Evolutionary conservation across 306 rosid genomes (phyloP).

Genomic region (Sesbania bispinosa): DNA sequence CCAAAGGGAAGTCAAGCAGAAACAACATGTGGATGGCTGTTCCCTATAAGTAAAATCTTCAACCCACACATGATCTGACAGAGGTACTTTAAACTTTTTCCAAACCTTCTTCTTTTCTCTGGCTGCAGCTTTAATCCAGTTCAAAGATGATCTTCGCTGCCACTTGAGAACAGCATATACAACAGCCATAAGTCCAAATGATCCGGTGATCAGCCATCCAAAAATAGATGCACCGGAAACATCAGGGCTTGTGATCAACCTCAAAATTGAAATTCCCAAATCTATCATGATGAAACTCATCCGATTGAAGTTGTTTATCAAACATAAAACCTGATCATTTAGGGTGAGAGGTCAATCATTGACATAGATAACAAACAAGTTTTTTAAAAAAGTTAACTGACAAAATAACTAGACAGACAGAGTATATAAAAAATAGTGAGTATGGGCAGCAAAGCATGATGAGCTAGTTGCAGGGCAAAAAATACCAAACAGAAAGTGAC

Average conservation of each 20-base stretch:
- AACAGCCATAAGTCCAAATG: constrained; percentile 57
- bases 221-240: constrained; percentile 43
- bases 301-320: constrained; percentile 15
- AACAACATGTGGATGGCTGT: constrained; percentile 70
- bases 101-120: constrained; percentile 68
- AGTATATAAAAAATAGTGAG: neutral
- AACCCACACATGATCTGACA: constrained; percentile 61
- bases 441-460: constrained; percentile 22
- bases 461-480: neutral
- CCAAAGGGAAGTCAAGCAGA: constrained; percentile 65
- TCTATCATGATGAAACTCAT: constrained; percentile 38
- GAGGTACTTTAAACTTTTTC: constrained; percentile 63
- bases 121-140: constrained; percentile 79
- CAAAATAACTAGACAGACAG: constrained; percentile 8
- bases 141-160: constrained; percentile 61
- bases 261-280: constrained; percentile 41
- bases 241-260: constrained; percentile 35
- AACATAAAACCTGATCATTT: constrained; percentile 34
- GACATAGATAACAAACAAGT: neutral
- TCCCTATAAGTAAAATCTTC: constrained; percentile 61
- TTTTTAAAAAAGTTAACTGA: neutral
- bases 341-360: neutral
- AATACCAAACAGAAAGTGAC: neutral
- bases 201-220: constrained; percentile 67
- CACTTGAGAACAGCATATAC: constrained; percentile 61